Percentiles rank a stretch among this genome's conserved stretches.
Evolutionary conservation across 148 eudicot genomes (phyloP).

Genomic region (Heliosperma pusillum): DNA sequence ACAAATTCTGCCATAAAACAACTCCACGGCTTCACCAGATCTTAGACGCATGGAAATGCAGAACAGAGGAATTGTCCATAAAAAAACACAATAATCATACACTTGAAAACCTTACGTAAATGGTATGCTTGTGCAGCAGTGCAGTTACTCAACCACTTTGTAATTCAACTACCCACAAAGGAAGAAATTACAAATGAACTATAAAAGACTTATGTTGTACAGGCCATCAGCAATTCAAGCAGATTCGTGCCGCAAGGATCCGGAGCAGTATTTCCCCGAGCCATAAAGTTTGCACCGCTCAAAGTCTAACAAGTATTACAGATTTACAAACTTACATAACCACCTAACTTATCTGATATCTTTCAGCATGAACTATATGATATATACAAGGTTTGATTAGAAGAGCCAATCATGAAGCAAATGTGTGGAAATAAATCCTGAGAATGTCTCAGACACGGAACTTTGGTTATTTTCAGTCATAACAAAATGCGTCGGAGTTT

Average conservation of each 20-base stretch:
- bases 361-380: slow-evolving; percentile 2
- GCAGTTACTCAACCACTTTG: not conserved
- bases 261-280: not conserved
- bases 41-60: too few species aligned
- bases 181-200: not conserved
- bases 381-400: slow-evolving; percentile 23
- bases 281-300: slow-evolving; percentile 19
- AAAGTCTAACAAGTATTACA: not conserved
- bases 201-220: not conserved
- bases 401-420: not conserved
- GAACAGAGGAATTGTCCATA: too few species aligned
- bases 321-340: slow-evolving; percentile 22
- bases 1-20: too few species aligned
- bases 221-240: not conserved
- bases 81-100: too few species aligned
- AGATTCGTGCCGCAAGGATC: slow-evolving; percentile 16
- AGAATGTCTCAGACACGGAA: not conserved
- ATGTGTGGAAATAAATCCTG: not conserved
- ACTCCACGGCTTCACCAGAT: too few species aligned
- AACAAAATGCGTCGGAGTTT: slow-evolving; percentile 8
- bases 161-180: not conserved
- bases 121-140: not conserved
- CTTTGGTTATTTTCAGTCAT: not conserved
- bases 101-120: too few species aligned
- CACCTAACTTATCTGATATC: not conserved